Conservation (phyloP, 306 rosid genomes). For the Glycine tomentella region DNA sequence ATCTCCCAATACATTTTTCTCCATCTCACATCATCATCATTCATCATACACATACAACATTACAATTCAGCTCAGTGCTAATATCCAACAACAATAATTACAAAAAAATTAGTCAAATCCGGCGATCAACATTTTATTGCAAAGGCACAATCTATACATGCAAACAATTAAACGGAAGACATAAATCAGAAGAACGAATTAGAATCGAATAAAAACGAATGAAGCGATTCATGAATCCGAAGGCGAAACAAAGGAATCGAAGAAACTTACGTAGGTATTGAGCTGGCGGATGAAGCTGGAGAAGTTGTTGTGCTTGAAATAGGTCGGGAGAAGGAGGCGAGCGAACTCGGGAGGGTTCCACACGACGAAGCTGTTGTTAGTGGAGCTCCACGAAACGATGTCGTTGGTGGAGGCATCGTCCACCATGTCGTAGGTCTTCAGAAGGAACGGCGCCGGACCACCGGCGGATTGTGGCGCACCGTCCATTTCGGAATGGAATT, state of each 20-base stretch:
- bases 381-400: conserved; percentile 89
- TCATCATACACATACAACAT: background rate
- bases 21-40: conserved; percentile 12
- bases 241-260: background rate
- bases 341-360: conserved; percentile 96
- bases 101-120: background rate
- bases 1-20: background rate
- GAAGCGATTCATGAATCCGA: background rate
- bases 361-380: conserved; percentile 79
- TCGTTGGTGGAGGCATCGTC: conserved; percentile 78
- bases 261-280: conserved; percentile 80
- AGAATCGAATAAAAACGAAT: background rate
- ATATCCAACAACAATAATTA: background rate
- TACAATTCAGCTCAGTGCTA: conserved; percentile 1
- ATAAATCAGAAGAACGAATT: conserved; percentile 18
- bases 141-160: background rate
- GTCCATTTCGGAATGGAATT: conserved; percentile 51
- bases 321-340: conserved; percentile 82
- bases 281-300: conserved; percentile 99
- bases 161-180: background rate
- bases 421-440: conserved; percentile 93
- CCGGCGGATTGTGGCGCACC: conserved; percentile 52
- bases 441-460: conserved; percentile 90
- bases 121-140: background rate
- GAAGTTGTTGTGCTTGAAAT: conserved; percentile 95